Evolutionary conservation across 805 yeast species (phyloP).

Genomic region (Pichia thaimueangensis): DNA sequence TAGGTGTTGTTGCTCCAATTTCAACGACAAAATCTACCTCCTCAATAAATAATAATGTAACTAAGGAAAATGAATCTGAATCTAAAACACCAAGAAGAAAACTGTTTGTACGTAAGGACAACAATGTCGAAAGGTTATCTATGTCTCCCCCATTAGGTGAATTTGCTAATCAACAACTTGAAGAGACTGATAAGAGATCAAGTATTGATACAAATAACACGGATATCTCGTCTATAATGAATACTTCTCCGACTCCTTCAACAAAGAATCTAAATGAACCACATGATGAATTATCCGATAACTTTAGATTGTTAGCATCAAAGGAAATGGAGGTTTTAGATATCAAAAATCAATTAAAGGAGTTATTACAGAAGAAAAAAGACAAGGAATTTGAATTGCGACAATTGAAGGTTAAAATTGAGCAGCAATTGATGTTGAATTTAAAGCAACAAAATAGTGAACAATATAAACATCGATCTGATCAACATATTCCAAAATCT

Average conservation of each 20-base stretch:
- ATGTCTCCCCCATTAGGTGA: constrained; percentile 3
- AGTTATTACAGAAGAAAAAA: constrained; percentile 34
- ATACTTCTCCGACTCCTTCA: not conserved
- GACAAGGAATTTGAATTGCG: constrained; percentile 44
- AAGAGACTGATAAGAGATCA: constrained; percentile 2
- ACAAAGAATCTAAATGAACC: not conserved
- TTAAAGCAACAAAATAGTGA: constrained; percentile 20
- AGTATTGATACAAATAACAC: constrained; percentile 4
- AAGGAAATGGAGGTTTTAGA: constrained; percentile 67
- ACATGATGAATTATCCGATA: constrained; percentile 40
- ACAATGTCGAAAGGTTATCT: not conserved
- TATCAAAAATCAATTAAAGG: constrained; percentile 48
- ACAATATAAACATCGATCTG: not conserved
- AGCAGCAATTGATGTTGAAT: constrained; percentile 39
- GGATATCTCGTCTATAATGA: constrained; percentile 1
- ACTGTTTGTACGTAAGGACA: not conserved
- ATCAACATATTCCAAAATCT: constrained; percentile 18
- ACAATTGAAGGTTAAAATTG: constrained; percentile 42
- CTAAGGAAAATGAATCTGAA: not conserved
- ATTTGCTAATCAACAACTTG: not conserved
- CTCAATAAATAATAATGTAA: not conserved
- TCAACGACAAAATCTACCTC: not conserved
- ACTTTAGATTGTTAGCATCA: constrained; percentile 54
- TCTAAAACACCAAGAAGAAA: constrained; percentile 8
- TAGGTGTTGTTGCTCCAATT: constrained; percentile 22